Evolutionary conservation across 495 filamentous ascomycete genomes (phyloP), one percentile per base, ranked within the genome.

Genomic region (Ramalina peruviana): DNA sequence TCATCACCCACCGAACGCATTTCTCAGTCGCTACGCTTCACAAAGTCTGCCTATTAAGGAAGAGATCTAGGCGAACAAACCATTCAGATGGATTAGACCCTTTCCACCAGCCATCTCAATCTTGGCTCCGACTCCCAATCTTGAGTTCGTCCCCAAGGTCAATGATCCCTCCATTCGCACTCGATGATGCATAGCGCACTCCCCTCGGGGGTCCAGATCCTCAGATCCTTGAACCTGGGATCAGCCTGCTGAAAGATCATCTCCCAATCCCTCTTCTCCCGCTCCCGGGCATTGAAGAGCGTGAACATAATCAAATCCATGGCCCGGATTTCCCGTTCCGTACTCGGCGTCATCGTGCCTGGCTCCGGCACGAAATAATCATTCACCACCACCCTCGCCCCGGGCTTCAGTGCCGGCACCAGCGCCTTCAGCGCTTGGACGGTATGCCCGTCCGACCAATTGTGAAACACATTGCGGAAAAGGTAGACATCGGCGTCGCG

Each of bases 391-490:
- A 76, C 27, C 56, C 64, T 66, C 10, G 75, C 67, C 41, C 73
- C 73, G 2, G 65, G 63, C 56, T 75, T 79, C 21, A 82, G 62
- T 0, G 74, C 73, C 4, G 76, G 76, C 37, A 78, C 67, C 20
- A 80, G 54, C 45, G 65, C 66, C 48, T 60, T 55, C 20, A 82
- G 65, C 43, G 80, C 71, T 48, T 70, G 64, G n/a, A 74, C 51
- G 15, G 51, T 46, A 38, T 49, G 37, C 17, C 19, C 20, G 20
- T 57, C 50, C 4, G 33, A 37, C 39, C 49, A 51, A 53, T 77
- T 67, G 53, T 78, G 73, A 12, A 78, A 53, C 25, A 75, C 65
- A 33, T 60, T 57, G 21, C 72, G 69, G 39, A 75, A 55, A 19
- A 76, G 62, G 46, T 78, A 78, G n/a, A 71, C 62, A 40, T 76